Percentiles rank a stretch among this genome's conserved stretches.
Conservation (phyloP, 1,284 basidiomycete genomes). For the Cutaneotrichosporon dermatis region DNA sequence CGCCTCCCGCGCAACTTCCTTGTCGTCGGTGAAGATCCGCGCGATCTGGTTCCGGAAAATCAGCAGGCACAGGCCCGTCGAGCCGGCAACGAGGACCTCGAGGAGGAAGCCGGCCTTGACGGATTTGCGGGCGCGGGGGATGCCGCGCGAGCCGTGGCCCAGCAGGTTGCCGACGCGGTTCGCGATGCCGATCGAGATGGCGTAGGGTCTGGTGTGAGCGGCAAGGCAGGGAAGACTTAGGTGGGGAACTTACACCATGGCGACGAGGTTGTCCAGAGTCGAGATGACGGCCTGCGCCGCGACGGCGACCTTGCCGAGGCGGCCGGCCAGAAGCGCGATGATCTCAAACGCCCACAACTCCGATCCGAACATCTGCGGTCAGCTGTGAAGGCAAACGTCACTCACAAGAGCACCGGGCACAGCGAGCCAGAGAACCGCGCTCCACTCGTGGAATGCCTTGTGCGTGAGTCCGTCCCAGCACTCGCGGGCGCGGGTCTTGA, state of each 20-base stretch:
- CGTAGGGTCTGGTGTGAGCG: slow-evolving; percentile 16
- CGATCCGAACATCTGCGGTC: slow-evolving; percentile 24
- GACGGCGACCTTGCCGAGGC: slow-evolving; percentile 26
- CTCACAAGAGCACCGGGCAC: slow-evolving; percentile 26
- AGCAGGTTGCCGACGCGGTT: slow-evolving; percentile 33
- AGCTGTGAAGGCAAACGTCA: background rate
- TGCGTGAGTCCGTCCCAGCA: slow-evolving; percentile 30
- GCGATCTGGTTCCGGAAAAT: slow-evolving; percentile 22
- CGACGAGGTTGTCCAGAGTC: slow-evolving; percentile 20
- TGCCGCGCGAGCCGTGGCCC: slow-evolving; percentile 25
- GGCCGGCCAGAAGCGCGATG: slow-evolving; percentile 30
- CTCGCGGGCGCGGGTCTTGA: slow-evolving; percentile 21
- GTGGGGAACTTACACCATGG: slow-evolving; percentile 20
- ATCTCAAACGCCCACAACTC: slow-evolving; percentile 35
- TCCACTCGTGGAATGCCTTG: slow-evolving; percentile 22
- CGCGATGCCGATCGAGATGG: slow-evolving; percentile 23
- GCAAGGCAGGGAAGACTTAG: too few species aligned
- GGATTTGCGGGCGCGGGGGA: slow-evolving; percentile 20
- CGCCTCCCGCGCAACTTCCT: slow-evolving; percentile 21
- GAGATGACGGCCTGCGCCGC: slow-evolving; percentile 32
- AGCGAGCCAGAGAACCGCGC: slow-evolving; percentile 20
- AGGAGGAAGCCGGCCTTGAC: slow-evolving; percentile 27
- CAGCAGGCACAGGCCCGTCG: slow-evolving; percentile 17
- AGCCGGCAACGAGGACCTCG: slow-evolving; percentile 18
- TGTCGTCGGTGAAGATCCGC: slow-evolving; percentile 23